Conservation (phyloP, 1,284 basidiomycete species). For the Tylopilus sp. region DNA sequence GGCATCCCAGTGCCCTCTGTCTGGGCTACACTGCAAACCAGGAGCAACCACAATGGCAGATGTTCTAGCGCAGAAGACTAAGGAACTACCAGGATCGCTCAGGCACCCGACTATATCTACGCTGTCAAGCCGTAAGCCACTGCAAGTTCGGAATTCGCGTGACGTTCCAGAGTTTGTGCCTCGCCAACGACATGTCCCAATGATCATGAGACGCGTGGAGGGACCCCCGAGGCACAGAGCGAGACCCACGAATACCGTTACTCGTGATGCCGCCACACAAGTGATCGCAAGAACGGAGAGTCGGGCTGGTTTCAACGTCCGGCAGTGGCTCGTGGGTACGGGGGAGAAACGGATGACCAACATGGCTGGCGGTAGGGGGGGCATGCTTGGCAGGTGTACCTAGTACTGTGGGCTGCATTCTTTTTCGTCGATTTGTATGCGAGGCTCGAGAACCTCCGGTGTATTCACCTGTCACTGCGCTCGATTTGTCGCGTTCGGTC, state of each 20-base stretch:
- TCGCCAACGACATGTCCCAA: slow-evolving; percentile 13
- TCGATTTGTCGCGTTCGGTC: slow-evolving; percentile 19
- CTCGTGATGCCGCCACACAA: slow-evolving; percentile 18
- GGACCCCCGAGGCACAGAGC: background rate
- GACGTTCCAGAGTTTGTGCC: slow-evolving; percentile 32
- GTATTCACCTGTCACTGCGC: background rate
- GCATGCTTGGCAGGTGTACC: slow-evolving; percentile 2
- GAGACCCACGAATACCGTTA: background rate
- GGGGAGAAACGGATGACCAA: slow-evolving; percentile 1
- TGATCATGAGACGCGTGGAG: background rate
- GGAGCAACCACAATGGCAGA: slow-evolving; percentile 1
- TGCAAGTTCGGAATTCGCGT: slow-evolving; percentile 11
- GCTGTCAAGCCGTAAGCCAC: slow-evolving; percentile 1
- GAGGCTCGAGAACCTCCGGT: background rate
- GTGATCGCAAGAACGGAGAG: slow-evolving; percentile 28
- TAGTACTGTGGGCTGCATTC: slow-evolving; percentile 3
- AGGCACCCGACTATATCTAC: background rate
- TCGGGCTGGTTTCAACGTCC: slow-evolving; percentile 11
- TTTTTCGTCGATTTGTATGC: slow-evolving; percentile 24
- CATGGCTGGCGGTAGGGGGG: slow-evolving; percentile 7
- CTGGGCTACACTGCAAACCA: slow-evolving; percentile 32
- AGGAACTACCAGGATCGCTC: background rate
- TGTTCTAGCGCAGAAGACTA: background rate
- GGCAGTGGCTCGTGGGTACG: slow-evolving; percentile 1
- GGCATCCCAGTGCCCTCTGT: slow-evolving; percentile 41